A percentile compares a stretch with the other conserved stretches of the same genome.
Conservation (phyloP, 140 eudicot genomes). For the Anethum foeniculum region DNA sequence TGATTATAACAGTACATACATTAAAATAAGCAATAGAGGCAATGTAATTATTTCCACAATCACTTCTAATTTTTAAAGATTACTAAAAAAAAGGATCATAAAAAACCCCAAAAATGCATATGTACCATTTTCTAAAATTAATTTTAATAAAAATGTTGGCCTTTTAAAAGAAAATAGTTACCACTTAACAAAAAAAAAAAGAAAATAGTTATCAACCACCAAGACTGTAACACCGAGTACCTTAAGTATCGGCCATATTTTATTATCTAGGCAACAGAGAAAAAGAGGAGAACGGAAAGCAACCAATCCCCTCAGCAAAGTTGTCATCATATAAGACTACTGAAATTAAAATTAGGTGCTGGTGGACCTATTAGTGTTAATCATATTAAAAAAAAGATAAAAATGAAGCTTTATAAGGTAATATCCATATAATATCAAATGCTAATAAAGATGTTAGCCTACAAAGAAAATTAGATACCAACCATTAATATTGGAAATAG, state of each 20-base stretch:
- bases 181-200: not conserved
- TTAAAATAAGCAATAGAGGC: not conserved
- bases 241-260: conserved; percentile 12
- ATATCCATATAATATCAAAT: not conserved
- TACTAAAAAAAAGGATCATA: not conserved
- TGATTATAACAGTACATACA: not conserved
- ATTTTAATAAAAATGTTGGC: conserved; percentile 18
- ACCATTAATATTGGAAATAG: conserved; percentile 4
- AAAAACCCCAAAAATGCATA: not conserved
- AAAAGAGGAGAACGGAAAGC: conserved; percentile 24
- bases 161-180: conserved; percentile 1
- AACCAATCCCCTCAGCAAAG: conserved; percentile 26
- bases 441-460: conserved; percentile 16
- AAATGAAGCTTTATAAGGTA: conserved; percentile 28
- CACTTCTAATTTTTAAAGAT: not conserved
- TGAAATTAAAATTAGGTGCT: not conserved
- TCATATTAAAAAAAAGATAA: conserved; percentile 1
- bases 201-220: not conserved
- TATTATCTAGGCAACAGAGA: conserved; percentile 37
- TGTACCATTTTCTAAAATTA: not conserved
- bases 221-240: not conserved
- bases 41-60: not conserved
- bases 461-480: conserved; percentile 2
- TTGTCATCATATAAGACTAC: not conserved
- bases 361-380: not conserved